Base-by-base conservation (phyloP, 495 filamentous ascomycete genomes). In the Aspergillus diversus region DNA sequence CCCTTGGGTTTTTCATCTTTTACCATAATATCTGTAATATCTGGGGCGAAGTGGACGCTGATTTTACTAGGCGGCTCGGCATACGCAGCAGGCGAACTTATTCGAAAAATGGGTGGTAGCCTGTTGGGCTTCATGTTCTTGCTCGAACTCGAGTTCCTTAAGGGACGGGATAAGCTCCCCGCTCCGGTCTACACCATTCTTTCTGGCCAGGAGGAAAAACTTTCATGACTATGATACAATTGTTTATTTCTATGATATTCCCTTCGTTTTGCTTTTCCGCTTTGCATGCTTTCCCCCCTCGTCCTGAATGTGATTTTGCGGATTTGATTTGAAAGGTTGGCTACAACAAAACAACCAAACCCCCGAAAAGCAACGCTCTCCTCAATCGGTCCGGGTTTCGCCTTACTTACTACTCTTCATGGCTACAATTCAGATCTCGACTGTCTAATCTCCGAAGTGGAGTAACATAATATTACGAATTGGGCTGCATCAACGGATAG, bases 71-170 rank as follows among this genome's bases (percentile, higher is more conserved):
- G 93, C 77, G 95, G 95, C 66, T 97, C 92, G 66, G 95, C 95
- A 48, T 87, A 86, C 59, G 95, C 95, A 55, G 93, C 92, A 4
- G 95, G 92, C 34, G 78, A 89, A 57, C 86, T 99, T 61, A 91
- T 98, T 67, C 83, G 87, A 78, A 85, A 93, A 75, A 85, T 95
- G 61, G 91, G 92, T 55, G 95, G 92, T n/a, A 81, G 84, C 42
- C 78, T 97, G 35, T 80, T 97, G 42, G 92, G 91, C 63, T 98
- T 93, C 75, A 79, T 97, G 61, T 98, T 99, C 81, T 88, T 99
- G 68, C 88, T 99, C 71, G 96, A 99, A 77, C 89, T 99, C 61
- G 90, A 93, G 68, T 94, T 96, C 80, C 86, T 99, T 53, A 90
- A 97, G 69, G 95, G 95, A 57, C 85, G 92, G 61, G 90, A 91